phyloP scores from a whole-genome alignment of 164 flowering plant genomes.

The Stephania cephalantha region DNA sequence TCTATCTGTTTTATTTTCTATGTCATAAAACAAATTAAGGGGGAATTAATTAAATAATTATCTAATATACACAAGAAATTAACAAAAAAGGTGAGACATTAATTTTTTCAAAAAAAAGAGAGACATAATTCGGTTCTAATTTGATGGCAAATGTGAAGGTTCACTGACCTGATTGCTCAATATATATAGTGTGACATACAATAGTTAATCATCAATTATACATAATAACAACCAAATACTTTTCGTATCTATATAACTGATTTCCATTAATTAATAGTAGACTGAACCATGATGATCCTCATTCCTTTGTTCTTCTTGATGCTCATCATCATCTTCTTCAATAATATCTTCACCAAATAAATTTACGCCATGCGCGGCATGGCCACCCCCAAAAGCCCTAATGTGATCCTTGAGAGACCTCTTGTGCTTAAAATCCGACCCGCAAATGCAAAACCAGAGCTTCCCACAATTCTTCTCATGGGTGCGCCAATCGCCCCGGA shows the following conservation, averaged over 20 bases:
- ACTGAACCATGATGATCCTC: not conserved
- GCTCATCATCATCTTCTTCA: slow-evolving; percentile 7
- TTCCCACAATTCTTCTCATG: slow-evolving; percentile 24
- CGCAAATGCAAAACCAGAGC: slow-evolving; percentile 23
- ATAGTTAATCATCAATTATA: not conserved
- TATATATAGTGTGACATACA: not conserved
- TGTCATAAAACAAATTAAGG: not conserved
- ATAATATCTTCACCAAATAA: slow-evolving; percentile 1
- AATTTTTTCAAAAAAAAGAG: not conserved
- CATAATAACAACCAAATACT: not conserved
- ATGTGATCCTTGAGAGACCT: slow-evolving; percentile 22
- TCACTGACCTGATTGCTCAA: not conserved
- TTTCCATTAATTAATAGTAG: not conserved
- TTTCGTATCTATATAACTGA: not conserved
- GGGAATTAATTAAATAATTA: not conserved
- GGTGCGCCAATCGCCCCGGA: slow-evolving; percentile 19
- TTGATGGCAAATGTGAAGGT: not conserved
- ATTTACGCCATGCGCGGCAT: slow-evolving; percentile 12
- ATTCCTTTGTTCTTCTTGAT: slow-evolving; percentile 11
- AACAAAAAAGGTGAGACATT: no score
- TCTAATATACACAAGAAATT: no score
- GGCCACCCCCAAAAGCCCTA: slow-evolving; percentile 13
- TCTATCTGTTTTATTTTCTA: not conserved
- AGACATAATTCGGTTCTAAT: not conserved
- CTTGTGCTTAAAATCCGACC: slow-evolving; percentile 23